These are phyloP conservation scores for Sextonia rubra DNA, from an alignment of 164 flowering plant species.

Conservation along the genomic window DNA sequence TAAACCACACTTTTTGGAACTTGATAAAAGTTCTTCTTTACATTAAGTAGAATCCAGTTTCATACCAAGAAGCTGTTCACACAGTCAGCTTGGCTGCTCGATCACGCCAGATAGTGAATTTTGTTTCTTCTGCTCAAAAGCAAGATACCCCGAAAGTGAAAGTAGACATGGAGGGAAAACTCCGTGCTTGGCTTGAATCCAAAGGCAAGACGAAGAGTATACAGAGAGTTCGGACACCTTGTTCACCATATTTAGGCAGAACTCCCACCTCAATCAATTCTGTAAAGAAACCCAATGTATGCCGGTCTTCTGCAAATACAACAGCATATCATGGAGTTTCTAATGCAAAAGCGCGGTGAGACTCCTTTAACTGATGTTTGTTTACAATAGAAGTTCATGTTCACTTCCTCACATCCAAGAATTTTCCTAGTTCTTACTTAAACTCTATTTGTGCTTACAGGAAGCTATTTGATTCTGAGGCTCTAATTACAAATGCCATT, in stretches of 20 bases:
- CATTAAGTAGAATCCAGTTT: constrained; percentile 68
- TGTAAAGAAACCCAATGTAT: constrained; percentile 29
- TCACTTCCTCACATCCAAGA: not conserved
- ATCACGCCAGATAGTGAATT: constrained; percentile 65
- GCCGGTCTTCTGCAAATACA: constrained; percentile 32
- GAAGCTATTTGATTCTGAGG: constrained; percentile 20
- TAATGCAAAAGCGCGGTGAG: constrained; percentile 39
- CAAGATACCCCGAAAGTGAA: constrained; percentile 52
- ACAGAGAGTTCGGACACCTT: constrained; percentile 30
- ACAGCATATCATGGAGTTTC: constrained; percentile 11
- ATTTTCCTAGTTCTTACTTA: not conserved
- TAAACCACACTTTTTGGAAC: not conserved
- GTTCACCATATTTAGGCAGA: constrained; percentile 45
- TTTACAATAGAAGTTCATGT: not conserved
- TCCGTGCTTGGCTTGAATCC: constrained; percentile 88
- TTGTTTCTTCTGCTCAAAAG: constrained; percentile 45
- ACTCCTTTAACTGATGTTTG: not conserved
- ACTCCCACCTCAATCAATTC: constrained; percentile 41
- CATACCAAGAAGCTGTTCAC: constrained; percentile 82
- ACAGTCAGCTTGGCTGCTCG: constrained; percentile 88
- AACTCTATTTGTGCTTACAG: constrained; percentile 13
- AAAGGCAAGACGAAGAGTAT: constrained; percentile 79
- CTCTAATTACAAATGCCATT: constrained; percentile 12
- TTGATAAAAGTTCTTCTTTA: not conserved
- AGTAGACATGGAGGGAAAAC: constrained; percentile 84